phyloP scores from a whole-genome alignment of 164 flowering plant species.

The Cinnamomum micranthum region DNA sequence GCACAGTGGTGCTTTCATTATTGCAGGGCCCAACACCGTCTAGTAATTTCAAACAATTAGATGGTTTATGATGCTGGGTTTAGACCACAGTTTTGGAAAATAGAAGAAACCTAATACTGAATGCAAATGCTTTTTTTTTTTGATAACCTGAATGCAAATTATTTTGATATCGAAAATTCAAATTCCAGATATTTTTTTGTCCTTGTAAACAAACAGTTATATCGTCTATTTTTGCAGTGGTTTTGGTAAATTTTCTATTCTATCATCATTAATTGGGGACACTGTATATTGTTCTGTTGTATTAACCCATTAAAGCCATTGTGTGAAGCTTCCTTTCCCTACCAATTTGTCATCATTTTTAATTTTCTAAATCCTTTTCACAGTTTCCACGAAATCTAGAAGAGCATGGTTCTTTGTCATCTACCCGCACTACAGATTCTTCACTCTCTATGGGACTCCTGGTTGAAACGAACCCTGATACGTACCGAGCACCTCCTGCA shows the following conservation, averaged over 20 bases:
- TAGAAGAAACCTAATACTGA: too few species aligned
- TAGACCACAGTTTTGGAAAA: too few species aligned
- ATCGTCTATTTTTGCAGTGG: neutral
- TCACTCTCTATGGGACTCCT: conserved; percentile 44
- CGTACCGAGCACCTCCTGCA: conserved; percentile 69
- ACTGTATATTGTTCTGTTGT: too few species aligned
- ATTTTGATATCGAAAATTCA: too few species aligned
- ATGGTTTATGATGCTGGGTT: too few species aligned
- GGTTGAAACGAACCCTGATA: conserved; percentile 63
- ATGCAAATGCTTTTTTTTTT: too few species aligned
- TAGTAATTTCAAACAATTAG: too few species aligned
- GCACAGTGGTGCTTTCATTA: too few species aligned
- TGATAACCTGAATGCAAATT: too few species aligned
- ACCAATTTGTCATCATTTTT: neutral
- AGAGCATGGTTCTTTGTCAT: conserved; percentile 48
- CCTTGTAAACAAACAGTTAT: neutral
- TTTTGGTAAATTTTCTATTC: neutral
- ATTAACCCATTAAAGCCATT: too few species aligned
- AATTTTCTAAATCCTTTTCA: conserved; percentile 12
- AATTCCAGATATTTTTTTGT: neutral
- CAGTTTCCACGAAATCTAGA: conserved; percentile 67
- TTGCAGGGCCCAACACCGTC: too few species aligned
- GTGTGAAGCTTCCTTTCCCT: neutral
- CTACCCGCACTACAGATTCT: conserved; percentile 34
- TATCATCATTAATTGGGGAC: neutral